Conservation (phyloP, 768 basidiomycete genomes). For the Pleurotus giganteus region DNA sequence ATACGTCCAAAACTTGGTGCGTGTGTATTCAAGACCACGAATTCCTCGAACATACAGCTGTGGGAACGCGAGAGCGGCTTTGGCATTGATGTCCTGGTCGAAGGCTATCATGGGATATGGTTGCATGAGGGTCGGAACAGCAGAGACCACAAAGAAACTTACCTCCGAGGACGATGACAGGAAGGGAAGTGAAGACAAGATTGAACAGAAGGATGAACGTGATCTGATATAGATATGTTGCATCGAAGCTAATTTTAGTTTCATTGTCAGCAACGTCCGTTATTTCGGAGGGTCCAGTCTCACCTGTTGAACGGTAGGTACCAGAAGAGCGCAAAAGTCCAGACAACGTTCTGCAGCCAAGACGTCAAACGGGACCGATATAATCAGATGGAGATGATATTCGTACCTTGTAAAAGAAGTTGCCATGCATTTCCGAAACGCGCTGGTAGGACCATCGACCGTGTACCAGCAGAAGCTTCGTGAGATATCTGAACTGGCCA, state of each 20-base stretch:
- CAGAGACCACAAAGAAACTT: slow-evolving; percentile 18
- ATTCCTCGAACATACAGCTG: slow-evolving; percentile 96
- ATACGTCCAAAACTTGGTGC: slow-evolving; percentile 89
- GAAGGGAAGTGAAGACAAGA: slow-evolving; percentile 89
- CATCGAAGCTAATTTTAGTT: slow-evolving; percentile 67
- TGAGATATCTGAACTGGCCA: slow-evolving; percentile 94
- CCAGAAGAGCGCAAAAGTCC: slow-evolving; percentile 95
- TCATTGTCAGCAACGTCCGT: slow-evolving; percentile 13
- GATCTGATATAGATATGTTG: slow-evolving; percentile 92
- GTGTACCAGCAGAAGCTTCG: slow-evolving; percentile 88
- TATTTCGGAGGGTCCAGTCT: slow-evolving; percentile 17
- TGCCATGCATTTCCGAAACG: slow-evolving; percentile 93
- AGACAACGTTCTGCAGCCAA: slow-evolving; percentile 71
- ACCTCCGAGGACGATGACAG: slow-evolving; percentile 91
- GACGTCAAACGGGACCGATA: slow-evolving; percentile 12
- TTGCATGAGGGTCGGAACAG: slow-evolving; percentile 10
- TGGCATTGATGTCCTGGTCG: slow-evolving; percentile 92
- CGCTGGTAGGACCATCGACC: slow-evolving; percentile 98
- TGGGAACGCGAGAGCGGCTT: slow-evolving; percentile 88
- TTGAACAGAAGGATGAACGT: slow-evolving; percentile 93
- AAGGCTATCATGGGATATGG: slow-evolving; percentile 53
- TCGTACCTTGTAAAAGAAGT: slow-evolving; percentile 96
- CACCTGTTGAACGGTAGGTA: slow-evolving; percentile 86
- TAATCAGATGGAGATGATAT: neutral
- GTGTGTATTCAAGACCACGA: slow-evolving; percentile 89